These are phyloP conservation scores for Paecilomyces fulvus DNA, from an alignment of 2,329 filamentous ascomycete species.

Conservation along the genomic window DNA sequence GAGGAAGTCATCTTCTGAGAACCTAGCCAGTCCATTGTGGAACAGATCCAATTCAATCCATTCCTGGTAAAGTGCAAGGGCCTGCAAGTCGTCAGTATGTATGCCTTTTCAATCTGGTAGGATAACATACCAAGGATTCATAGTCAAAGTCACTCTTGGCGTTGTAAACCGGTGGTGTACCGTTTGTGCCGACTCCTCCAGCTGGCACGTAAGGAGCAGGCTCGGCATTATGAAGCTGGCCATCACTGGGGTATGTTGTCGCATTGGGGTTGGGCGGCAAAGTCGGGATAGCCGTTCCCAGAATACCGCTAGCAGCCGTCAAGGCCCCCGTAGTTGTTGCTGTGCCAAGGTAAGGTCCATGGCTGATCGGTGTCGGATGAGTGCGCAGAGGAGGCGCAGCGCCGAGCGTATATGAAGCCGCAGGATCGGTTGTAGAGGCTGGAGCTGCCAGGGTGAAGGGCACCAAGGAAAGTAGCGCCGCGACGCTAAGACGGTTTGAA, in stretches of 20 bases:
- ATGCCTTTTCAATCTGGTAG: not conserved
- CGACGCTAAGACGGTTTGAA: constrained; percentile 7
- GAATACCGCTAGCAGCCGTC: constrained; percentile 27
- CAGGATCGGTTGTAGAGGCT: constrained; percentile 4
- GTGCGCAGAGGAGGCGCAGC: constrained; percentile 37
- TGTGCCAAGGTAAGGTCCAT: constrained; percentile 60
- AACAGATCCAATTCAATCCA: constrained; percentile 81
- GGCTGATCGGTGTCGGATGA: constrained; percentile 48
- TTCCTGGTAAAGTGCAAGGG: constrained; percentile 69
- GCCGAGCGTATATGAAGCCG: not conserved
- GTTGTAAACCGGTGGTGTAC: constrained; percentile 65
- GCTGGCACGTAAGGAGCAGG: constrained; percentile 65
- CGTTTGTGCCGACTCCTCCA: constrained; percentile 70
- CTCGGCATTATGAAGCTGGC: constrained; percentile 56
- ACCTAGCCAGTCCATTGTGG: constrained; percentile 63
- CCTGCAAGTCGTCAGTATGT: constrained; percentile 19
- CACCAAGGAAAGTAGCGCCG: constrained; percentile 11
- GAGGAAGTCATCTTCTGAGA: constrained; percentile 60
- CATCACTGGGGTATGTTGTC: constrained; percentile 64
- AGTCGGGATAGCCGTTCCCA: constrained; percentile 51
- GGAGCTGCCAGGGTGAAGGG: constrained; percentile 11
- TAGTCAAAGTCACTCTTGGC: constrained; percentile 78
- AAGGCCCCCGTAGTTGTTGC: constrained; percentile 63
- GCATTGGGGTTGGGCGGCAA: constrained; percentile 53
- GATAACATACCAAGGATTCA: constrained; percentile 52